Percentiles rank a stretch among this genome's conserved stretches.
These are phyloP conservation scores for Ustilago nuda DNA, from an alignment of 1,284 basidiomycete genomes.

Conservation along the genomic window DNA sequence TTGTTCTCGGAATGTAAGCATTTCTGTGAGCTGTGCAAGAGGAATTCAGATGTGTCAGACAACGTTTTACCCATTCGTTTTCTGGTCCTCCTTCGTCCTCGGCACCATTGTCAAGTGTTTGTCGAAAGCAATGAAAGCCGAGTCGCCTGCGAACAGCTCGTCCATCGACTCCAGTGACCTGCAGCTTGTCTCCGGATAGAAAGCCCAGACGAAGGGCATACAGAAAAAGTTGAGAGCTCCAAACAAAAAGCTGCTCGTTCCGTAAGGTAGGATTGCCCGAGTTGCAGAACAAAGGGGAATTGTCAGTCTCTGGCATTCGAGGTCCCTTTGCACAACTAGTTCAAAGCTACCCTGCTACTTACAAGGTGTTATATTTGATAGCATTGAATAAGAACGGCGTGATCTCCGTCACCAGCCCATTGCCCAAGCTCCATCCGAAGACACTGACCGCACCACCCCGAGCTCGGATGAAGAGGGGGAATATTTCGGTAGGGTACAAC, in stretches of 20 bases:
- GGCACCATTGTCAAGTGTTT: slow-evolving; percentile 14
- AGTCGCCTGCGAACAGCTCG: slow-evolving; percentile 33
- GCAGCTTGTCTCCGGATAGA: slow-evolving; percentile 43
- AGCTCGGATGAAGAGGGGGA: slow-evolving; percentile 34
- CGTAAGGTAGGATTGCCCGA: not conserved
- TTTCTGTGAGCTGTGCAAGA: not conserved
- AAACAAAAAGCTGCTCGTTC: slow-evolving; percentile 17
- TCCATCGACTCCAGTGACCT: slow-evolving; percentile 39
- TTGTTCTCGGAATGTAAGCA: not conserved
- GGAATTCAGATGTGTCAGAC: too few species aligned
- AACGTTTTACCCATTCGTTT: not conserved
- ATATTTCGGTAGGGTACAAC: slow-evolving; percentile 38
- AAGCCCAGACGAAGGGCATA: slow-evolving; percentile 33
- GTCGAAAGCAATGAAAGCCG: slow-evolving; percentile 35
- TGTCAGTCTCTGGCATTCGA: not conserved
- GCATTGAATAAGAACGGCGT: slow-evolving; percentile 41
- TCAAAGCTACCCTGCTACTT: slow-evolving; percentile 4
- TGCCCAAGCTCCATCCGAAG: slow-evolving; percentile 32
- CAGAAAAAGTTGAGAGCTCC: slow-evolving; percentile 43
- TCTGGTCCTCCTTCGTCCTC: not conserved
- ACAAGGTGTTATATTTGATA: slow-evolving; percentile 41
- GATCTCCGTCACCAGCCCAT: slow-evolving; percentile 39
- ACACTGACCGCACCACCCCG: slow-evolving; percentile 33
- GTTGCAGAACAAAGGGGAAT: not conserved
- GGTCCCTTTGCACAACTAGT: not conserved